Evolutionary conservation across 2,329 filamentous ascomycete species (phyloP).

Genomic region (Epichloe gansuensis): DNA sequence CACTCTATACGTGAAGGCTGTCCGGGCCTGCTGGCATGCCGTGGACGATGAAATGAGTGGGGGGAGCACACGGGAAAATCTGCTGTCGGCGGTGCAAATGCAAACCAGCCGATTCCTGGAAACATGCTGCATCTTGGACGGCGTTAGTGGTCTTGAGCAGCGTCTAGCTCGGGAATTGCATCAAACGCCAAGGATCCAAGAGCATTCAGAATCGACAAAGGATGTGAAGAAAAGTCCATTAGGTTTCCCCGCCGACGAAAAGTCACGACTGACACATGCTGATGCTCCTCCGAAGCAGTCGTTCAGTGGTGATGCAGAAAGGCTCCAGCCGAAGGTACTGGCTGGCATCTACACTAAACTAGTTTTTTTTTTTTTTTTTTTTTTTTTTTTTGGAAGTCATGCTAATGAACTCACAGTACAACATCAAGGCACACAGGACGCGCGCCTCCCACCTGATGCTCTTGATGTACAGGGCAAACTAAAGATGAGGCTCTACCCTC

Average conservation of each 20-base stretch:
- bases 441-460: constrained; percentile 5
- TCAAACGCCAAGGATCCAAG: constrained; percentile 7
- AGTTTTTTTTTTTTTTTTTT: no score
- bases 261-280: not conserved
- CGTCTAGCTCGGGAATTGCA: constrained; percentile 36
- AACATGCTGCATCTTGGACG: constrained; percentile 48
- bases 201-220: not conserved
- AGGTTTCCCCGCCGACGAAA: constrained; percentile 1
- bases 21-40: constrained; percentile 59
- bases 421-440: not conserved
- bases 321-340: not conserved
- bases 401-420: not conserved
- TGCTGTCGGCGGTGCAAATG: constrained; percentile 41
- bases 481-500: constrained; percentile 47
- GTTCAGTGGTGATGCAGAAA: not conserved
- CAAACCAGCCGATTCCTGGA: constrained; percentile 47
- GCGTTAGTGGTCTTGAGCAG: constrained; percentile 43
- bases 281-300: not conserved
- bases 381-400: not conserved
- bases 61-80: constrained; percentile 33
- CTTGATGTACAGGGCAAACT: constrained; percentile 13
- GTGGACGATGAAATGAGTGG: constrained; percentile 49
- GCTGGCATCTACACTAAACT: not conserved
- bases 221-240: constrained; percentile 4
- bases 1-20: constrained; percentile 62